These are phyloP conservation scores for Globisporangium echinulatum DNA, from an alignment of 352 stramenopile species.

Conservation along the genomic window DNA sequence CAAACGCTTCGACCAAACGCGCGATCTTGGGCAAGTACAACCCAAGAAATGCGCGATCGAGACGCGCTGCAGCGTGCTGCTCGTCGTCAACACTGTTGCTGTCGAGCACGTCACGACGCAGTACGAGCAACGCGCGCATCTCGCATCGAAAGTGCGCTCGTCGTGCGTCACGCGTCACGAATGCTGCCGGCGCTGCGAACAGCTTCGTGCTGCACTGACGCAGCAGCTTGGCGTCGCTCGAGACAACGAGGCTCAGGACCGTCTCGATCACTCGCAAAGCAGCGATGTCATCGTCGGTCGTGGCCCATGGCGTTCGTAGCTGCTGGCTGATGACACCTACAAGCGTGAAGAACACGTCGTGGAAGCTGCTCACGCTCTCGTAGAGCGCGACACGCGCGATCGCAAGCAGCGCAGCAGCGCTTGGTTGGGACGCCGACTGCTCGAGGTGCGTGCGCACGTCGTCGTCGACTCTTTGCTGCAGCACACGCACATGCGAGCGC, in stretches of 20 bases:
- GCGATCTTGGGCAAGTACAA: neutral
- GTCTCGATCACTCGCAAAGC: slow-evolving; percentile 15
- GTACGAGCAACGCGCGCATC: neutral
- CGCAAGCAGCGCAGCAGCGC: slow-evolving; percentile 1
- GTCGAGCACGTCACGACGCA: neutral
- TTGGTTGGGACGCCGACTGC: neutral
- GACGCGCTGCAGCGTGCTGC: neutral
- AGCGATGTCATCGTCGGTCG: neutral
- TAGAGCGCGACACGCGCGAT: slow-evolving; percentile 8
- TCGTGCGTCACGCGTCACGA: slow-evolving; percentile 10
- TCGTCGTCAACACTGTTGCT: neutral
- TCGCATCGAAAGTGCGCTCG: slow-evolving; percentile 14
- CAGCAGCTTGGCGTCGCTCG: slow-evolving; percentile 10
- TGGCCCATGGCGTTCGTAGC: neutral
- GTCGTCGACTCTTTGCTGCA: slow-evolving; percentile 3
- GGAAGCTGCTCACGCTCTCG: neutral
- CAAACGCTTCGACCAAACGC: neutral
- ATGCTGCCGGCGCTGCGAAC: slow-evolving; percentile 18
- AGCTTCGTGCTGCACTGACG: slow-evolving; percentile 19
- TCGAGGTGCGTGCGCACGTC: slow-evolving; percentile 6
- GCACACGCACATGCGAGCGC: neutral
- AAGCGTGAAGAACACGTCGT: slow-evolving; percentile 28
- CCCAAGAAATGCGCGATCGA: neutral
- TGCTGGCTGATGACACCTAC: slow-evolving; percentile 29
- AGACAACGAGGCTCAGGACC: slow-evolving; percentile 21